Percentiles rank a stretch among this genome's conserved stretches.
Conservation (phyloP, 371 early-diverging fungal genomes). For the Circinella minor region DNA sequence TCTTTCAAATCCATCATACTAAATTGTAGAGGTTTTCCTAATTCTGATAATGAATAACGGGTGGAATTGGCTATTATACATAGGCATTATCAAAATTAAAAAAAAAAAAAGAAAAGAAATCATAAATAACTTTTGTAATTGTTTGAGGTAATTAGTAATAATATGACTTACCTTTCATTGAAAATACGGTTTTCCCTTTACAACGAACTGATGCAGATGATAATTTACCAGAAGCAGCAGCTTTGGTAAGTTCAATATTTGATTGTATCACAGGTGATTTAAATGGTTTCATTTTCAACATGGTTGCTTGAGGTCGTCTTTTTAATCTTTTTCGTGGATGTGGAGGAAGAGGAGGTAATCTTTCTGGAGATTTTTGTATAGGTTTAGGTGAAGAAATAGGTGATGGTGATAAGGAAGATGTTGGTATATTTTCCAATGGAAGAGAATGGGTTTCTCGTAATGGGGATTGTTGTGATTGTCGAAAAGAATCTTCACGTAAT, state of each 20-base stretch:
- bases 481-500: too few relatives aligned
- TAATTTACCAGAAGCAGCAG: constrained; percentile 20
- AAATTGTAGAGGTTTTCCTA: constrained; percentile 10
- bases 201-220: not conserved
- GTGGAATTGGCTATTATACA: not conserved
- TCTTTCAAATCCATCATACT: not conserved
- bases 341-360: not conserved
- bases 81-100: too few relatives aligned
- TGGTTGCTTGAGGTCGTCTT: not conserved
- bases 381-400: not conserved
- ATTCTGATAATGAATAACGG: not conserved
- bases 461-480: too few relatives aligned
- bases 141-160: too few relatives aligned
- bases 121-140: too few relatives aligned
- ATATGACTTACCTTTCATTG: constrained; percentile 29
- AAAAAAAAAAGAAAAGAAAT: too few relatives aligned
- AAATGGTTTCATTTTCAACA: constrained; percentile 27
- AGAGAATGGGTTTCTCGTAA: too few relatives aligned
- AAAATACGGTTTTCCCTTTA: constrained; percentile 30
- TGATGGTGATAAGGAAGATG: not conserved
- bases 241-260: constrained; percentile 36
- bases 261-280: constrained; percentile 44
- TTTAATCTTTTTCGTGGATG: not conserved
- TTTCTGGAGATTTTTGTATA: not conserved
- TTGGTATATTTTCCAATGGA: too few relatives aligned